Percentiles rank a stretch among this genome's conserved stretches.
These are phyloP conservation scores for Pseudocercospora musae DNA, from an alignment of 2,329 filamentous ascomycete genomes.

Conservation along the genomic window DNA sequence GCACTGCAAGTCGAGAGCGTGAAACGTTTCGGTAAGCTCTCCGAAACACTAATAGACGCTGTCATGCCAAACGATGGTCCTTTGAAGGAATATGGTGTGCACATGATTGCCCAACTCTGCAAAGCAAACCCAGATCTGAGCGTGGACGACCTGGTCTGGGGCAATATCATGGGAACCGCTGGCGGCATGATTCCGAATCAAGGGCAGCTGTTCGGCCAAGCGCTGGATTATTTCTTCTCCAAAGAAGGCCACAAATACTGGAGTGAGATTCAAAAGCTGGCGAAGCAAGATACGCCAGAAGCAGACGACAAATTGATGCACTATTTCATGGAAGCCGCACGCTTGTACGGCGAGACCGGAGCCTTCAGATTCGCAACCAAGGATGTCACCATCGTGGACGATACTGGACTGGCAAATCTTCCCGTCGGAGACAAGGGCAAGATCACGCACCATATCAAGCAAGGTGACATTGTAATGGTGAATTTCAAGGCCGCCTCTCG, in stretches of 20 bases:
- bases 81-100: slow-evolving; percentile 53
- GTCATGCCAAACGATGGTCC: slow-evolving; percentile 40
- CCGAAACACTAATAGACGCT: slow-evolving; percentile 39
- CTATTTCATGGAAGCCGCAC: slow-evolving; percentile 48
- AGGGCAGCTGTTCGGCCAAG: slow-evolving; percentile 56
- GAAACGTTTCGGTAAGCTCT: slow-evolving; percentile 39
- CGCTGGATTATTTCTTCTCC: slow-evolving; percentile 55
- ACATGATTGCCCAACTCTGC: slow-evolving; percentile 55
- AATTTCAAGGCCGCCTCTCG: slow-evolving; percentile 43
- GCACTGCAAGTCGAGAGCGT: slow-evolving; percentile 50
- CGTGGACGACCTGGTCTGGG: slow-evolving; percentile 53
- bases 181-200: slow-evolving; percentile 57
- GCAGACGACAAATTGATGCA: slow-evolving; percentile 50
- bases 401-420: slow-evolving; percentile 20
- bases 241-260: slow-evolving; percentile 37
- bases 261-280: slow-evolving; percentile 46
- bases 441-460: slow-evolving; percentile 33
- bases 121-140: slow-evolving; percentile 42
- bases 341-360: slow-evolving; percentile 45
- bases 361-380: slow-evolving; percentile 39
- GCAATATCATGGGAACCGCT: slow-evolving; percentile 56
- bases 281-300: slow-evolving; percentile 43
- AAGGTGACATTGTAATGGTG: slow-evolving; percentile 42
- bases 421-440: slow-evolving; percentile 17
- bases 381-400: slow-evolving; percentile 35